Conservation (phyloP, 2,329 filamentous ascomycete species). For the Thielaviopsis populi region DNA sequence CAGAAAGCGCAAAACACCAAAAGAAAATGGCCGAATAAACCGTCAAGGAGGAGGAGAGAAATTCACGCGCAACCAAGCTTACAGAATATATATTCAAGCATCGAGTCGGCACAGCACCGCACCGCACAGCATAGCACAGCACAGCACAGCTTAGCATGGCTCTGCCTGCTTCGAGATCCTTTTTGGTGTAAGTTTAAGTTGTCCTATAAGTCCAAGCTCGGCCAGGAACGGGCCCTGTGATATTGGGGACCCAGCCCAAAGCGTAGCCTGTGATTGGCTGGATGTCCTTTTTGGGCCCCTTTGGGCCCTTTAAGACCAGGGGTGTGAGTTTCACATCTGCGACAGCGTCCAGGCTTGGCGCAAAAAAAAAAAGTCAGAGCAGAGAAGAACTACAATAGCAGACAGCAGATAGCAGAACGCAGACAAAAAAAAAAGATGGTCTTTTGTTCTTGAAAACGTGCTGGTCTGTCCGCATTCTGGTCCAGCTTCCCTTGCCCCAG, state of each 20-base stretch:
- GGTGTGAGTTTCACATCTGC: slow-evolving; percentile 18
- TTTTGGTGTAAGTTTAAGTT: background rate
- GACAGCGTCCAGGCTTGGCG: slow-evolving; percentile 5
- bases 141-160: background rate
- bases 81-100: background rate
- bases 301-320: slow-evolving; percentile 4
- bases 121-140: too few relatives aligned
- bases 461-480: background rate
- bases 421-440: too few relatives aligned
- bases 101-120: too few relatives aligned
- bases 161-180: background rate
- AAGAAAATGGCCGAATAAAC: background rate
- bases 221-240: background rate
- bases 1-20: background rate
- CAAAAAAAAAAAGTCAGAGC: background rate
- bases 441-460: background rate
- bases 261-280: background rate
- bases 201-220: background rate
- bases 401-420: too few relatives aligned
- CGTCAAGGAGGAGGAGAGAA: background rate
- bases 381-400: background rate
- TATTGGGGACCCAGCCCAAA: background rate
- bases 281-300: background rate
- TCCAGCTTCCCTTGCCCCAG: background rate
- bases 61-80: background rate